Base-by-base conservation (phyloP, 192 early-diverging fungal genomes). In the Phycomyces blakesleeanus region DNA sequence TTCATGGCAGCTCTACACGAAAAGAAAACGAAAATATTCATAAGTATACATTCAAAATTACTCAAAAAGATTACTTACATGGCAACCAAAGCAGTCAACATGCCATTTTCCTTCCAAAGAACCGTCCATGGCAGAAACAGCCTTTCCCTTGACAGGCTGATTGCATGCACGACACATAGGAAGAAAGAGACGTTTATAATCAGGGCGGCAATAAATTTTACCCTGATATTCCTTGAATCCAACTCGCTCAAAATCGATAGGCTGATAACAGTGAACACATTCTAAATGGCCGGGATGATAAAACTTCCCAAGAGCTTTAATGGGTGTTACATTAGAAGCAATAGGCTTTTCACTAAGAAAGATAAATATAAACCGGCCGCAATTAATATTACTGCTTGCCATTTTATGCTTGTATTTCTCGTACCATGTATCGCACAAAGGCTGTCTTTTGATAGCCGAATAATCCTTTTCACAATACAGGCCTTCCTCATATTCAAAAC, bases 31-130 rank as follows among this genome's bases (percentile, higher is more conserved):
- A 38, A 57, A 18, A 37, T 56, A 21, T 47, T 18, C 16, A 10
- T 49, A 2, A 51, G 3, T 41, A 34, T 22, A 39, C 24, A 39
- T 7, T 52, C 15, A 12, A 21, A 7, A 12, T 12, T 7, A 52
- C 6, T 24, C 7, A 7, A 37, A n/a, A n/a, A 20, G 18, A n/a
- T 12, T 26, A 58, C 38, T 64, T 65, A 78, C 72, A 26, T 83
- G 79, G 62, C 89, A 91, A 15, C 78, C 80, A 69, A 91, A 89
- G 61, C 89, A 91, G 4, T 81, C 77, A 15, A 75, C 78, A 61
- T 91, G 89, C 80, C 82, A 91, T 61, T 85, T 86, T 39, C 78
- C 75, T 41, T 87, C 76, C 38, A 88, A 74, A 39, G 81, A 84
- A 5, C 77, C 73, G 64, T 87, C 85, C 57, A 80, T 76, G 9